phyloP scores from a whole-genome alignment of 1,284 basidiomycete genomes.

The Leccinum subfulvum region DNA sequence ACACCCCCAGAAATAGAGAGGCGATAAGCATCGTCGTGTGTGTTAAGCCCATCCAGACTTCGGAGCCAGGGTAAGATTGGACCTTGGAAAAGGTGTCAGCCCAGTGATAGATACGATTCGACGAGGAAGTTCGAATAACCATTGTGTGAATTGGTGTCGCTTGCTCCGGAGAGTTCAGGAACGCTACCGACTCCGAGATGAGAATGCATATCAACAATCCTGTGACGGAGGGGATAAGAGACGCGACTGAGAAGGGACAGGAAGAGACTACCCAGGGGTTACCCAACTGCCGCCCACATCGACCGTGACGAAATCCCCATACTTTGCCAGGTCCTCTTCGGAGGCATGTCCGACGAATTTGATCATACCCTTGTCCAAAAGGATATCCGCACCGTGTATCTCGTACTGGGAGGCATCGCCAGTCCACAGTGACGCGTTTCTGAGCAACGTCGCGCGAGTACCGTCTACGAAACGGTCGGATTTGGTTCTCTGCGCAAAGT shows the following conservation, averaged over 20 bases:
- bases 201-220: conserved; percentile 62
- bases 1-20: conserved; percentile 46
- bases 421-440: conserved; percentile 73
- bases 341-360: conserved; percentile 39
- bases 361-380: conserved; percentile 48
- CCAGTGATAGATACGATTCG: background rate
- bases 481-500: conserved; percentile 42
- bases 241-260: background rate
- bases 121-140: conserved; percentile 22
- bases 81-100: conserved; percentile 21
- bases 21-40: conserved; percentile 34
- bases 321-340: conserved; percentile 27
- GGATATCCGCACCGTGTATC: conserved; percentile 48
- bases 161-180: conserved; percentile 45
- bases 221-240: conserved; percentile 8
- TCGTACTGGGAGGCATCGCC: conserved; percentile 54
- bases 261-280: conserved; percentile 40
- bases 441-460: conserved; percentile 54
- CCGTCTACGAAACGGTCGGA: conserved; percentile 63
- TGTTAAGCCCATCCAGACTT: conserved; percentile 34
- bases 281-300: conserved; percentile 48
- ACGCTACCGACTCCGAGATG: conserved; percentile 56
- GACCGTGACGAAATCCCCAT: conserved; percentile 32
- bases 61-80: conserved; percentile 43
- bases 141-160: conserved; percentile 45